Percentiles rank a stretch among this genome's conserved stretches.
Evolutionary conservation across 208 protist genomes (phyloP).

Genomic region (Leishmania guyanensis): DNA sequence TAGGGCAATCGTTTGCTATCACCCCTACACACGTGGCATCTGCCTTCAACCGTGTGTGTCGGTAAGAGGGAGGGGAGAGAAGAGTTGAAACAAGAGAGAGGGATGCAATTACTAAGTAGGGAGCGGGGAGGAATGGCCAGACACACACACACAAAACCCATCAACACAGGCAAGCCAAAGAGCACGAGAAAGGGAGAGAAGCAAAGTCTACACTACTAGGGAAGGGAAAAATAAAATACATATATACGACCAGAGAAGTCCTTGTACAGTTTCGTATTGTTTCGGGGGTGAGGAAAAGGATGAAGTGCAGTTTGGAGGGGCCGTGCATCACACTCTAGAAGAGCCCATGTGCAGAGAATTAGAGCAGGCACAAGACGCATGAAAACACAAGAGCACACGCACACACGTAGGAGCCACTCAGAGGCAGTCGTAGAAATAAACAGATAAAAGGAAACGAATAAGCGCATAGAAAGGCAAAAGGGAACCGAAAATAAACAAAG

Average conservation of each 20-base stretch:
- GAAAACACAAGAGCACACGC: not conserved
- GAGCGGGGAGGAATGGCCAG: no score
- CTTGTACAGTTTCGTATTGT: not conserved
- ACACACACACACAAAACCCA: not conserved
- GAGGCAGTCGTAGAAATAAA: conserved; percentile 1
- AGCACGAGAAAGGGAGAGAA: not conserved
- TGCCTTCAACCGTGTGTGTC: no score
- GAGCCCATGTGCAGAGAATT: not conserved
- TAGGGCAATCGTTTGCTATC: no score
- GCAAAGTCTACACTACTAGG: not conserved
- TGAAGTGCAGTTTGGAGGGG: not conserved
- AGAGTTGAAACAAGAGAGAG: no score
- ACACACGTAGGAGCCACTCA: not conserved
- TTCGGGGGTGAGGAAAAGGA: not conserved
- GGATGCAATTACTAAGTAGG: no score
- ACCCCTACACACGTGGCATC: no score
- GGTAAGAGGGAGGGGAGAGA: no score
- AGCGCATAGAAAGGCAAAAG: conserved; percentile 1
- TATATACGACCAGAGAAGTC: not conserved
- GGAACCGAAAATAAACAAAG: not conserved
- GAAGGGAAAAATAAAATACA: not conserved
- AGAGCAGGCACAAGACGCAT: not conserved
- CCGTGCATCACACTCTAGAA: not conserved
- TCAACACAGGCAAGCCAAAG: not conserved
- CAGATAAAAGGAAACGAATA: conserved; percentile 8